Base-by-base conservation (phyloP, 2,329 filamentous ascomycete genomes). In the Alternaria panax region DNA sequence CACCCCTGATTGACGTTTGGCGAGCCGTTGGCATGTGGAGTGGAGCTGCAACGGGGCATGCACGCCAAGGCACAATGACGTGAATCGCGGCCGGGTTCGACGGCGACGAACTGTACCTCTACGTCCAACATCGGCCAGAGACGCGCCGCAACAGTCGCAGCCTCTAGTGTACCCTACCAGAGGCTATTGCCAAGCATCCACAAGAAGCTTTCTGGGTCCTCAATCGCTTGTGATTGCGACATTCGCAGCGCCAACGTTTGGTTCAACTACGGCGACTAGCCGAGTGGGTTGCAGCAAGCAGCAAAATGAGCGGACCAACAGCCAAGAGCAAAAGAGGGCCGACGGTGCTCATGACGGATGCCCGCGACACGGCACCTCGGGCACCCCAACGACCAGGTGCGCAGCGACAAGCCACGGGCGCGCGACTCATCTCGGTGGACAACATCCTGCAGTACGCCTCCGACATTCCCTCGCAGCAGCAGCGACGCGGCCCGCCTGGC, bases 381-480 rank as follows among this genome's bases (percentile, higher is more conserved):
- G 62, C 69, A 30, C 64, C 58, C 9, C 64, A 59, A 59, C 66
- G 66, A 48, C 63, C 64, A n/a, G 48, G 66, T 5, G 52, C 60
- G 5, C 78, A 77, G 51, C 74, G 79, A 48, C 77, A 78, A n/a
- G 63, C 66, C 2, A 66, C 69, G 54, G 74, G 36, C 41, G 71
- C 64, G 67, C 93, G 88, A 82, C 70, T 91, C 78, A 92, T 98
- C 75, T 88, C 85, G 16, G 94, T 99, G 78, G 95, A 99, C 81
- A 96, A 94, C 75, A 91, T 98, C 66, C 88, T 99, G 5, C 93
- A 96, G 77, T 92, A 96, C 81, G 90, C 93, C 60, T 95, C 92
- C 50, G 93, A 97, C 74, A 95, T 99, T 40, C 95, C 95, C 1
- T 98, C 95, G 0, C 93, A 93, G 71, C 94, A 93, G 71, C 94